Percentiles rank a stretch among this genome's conserved stretches.
Conservation (phyloP, 2,329 filamentous ascomycete species). For the Corynespora cassiicola region DNA sequence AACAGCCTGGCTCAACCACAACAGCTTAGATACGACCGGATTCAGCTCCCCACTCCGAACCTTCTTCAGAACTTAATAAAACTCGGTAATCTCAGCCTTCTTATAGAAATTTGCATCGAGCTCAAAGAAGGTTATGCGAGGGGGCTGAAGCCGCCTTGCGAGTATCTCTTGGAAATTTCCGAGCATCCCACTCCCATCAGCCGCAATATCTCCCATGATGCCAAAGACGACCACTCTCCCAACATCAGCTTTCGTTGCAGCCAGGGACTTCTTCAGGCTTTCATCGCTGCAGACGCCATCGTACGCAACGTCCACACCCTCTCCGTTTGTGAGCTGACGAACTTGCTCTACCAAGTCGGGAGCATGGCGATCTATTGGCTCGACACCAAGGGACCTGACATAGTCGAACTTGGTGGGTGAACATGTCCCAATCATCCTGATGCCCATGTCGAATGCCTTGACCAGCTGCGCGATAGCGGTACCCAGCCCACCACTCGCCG, state of each 20-base stretch:
- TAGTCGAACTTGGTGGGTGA: slow-evolving; percentile 15
- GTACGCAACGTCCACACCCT: slow-evolving; percentile 17
- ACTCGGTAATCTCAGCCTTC: slow-evolving; percentile 10
- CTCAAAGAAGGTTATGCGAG: slow-evolving; percentile 7
- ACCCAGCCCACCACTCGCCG: slow-evolving; percentile 14
- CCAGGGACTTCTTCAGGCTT: slow-evolving; percentile 8
- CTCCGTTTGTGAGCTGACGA: slow-evolving; percentile 8
- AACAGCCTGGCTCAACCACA: slow-evolving; percentile 10
- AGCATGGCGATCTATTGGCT: slow-evolving; percentile 13
- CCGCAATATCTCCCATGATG: slow-evolving; percentile 11
- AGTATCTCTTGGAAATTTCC: slow-evolving; percentile 1
- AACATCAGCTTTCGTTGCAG: slow-evolving; percentile 8
- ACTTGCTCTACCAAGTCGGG: slow-evolving; percentile 11
- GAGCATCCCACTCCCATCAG: slow-evolving; percentile 12
- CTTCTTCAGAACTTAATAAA: slow-evolving; percentile 10
- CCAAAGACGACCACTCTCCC: slow-evolving; percentile 14
- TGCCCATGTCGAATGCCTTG: slow-evolving; percentile 11
- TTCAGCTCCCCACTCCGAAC: slow-evolving; percentile 10
- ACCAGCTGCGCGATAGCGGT: slow-evolving; percentile 14
- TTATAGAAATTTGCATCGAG: slow-evolving; percentile 8
- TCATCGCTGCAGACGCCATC: slow-evolving; percentile 12
- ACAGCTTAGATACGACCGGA: slow-evolving; percentile 8
- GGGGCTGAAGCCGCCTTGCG: slow-evolving; percentile 6
- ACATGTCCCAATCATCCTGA: slow-evolving; percentile 14
- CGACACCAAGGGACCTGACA: slow-evolving; percentile 13